Evolutionary conservation across 2,329 filamentous ascomycete genomes (phyloP).

Genomic region (Fusarium metavorans): DNA sequence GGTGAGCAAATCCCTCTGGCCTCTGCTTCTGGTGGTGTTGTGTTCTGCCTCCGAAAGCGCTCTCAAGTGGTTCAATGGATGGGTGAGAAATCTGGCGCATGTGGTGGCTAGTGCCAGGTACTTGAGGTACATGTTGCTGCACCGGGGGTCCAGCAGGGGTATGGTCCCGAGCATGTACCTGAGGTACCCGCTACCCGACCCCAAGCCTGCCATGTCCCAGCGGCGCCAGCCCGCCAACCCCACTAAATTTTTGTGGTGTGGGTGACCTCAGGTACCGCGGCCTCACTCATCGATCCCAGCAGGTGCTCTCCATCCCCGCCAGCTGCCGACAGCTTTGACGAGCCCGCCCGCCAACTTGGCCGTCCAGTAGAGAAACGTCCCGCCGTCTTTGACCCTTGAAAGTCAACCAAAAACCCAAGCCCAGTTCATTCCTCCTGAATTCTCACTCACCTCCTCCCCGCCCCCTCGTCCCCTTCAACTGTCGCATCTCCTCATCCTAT

Average conservation of each 20-base stretch:
- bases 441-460: constrained; percentile 38
- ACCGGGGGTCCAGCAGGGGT: constrained; percentile 29
- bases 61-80: constrained; percentile 4
- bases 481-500: constrained; percentile 38
- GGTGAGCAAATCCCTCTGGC: neutral
- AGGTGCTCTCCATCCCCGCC: constrained; percentile 17
- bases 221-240: constrained; percentile 41
- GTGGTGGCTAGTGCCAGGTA: constrained; percentile 36
- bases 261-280: constrained; percentile 32
- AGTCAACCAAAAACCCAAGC: constrained; percentile 45
- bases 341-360: constrained; percentile 6
- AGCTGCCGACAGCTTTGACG: constrained; percentile 18
- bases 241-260: constrained; percentile 43
- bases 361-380: constrained; percentile 24
- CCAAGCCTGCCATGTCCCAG: constrained; percentile 25
- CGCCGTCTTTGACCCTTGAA: constrained; percentile 43
- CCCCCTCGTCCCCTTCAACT: constrained; percentile 39
- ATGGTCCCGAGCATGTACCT: constrained; percentile 29
- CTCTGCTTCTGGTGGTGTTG: neutral
- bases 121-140: constrained; percentile 16
- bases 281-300: constrained; percentile 5
- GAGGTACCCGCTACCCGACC: constrained; percentile 34
- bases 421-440: constrained; percentile 47
- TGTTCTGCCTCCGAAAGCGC: constrained; percentile 20
- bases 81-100: constrained; percentile 28